These are phyloP conservation scores for Ophiocytium majus DNA, from an alignment of 352 stramenopile species.

Conservation along the genomic window DNA sequence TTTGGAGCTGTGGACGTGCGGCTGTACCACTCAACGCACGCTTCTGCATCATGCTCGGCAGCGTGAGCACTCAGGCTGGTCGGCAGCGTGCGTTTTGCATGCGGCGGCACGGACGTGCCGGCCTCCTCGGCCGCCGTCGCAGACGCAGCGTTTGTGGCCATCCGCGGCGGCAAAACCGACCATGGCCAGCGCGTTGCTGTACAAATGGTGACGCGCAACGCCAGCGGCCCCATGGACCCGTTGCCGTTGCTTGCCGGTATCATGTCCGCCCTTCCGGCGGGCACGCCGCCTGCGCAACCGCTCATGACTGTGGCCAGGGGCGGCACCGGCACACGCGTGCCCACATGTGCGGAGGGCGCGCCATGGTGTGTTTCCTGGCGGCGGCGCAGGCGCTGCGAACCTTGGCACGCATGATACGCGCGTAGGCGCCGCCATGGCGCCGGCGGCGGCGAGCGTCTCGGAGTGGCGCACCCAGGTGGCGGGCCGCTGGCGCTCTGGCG, in stretches of 20 bases:
- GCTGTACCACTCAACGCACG: not conserved
- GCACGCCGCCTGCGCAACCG: too few relatives aligned
- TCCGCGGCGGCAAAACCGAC: slow-evolving; percentile 1
- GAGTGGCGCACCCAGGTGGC: not conserved
- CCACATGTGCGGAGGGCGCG: not conserved
- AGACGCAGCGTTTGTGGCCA: not conserved
- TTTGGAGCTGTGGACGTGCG: not conserved
- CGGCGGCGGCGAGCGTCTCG: not conserved
- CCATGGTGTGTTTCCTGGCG: not conserved
- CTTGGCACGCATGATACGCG: not conserved
- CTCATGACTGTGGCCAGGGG: not conserved
- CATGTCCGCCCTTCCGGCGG: not conserved
- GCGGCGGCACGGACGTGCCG: not conserved
- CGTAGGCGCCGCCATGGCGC: not conserved
- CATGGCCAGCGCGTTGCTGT: not conserved
- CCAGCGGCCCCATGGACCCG: not conserved
- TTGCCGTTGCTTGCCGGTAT: not conserved
- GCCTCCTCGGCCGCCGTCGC: not conserved
- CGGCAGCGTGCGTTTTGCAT: not conserved
- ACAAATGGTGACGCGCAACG: not conserved
- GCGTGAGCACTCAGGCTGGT: too few relatives aligned
- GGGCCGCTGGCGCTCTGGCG: not conserved
- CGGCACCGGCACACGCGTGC: not conserved
- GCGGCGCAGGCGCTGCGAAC: not conserved
- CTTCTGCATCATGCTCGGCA: not conserved